Base-by-base conservation (phyloP, 805 yeast species). In the Brettanomyces bruxellensis region DNA sequence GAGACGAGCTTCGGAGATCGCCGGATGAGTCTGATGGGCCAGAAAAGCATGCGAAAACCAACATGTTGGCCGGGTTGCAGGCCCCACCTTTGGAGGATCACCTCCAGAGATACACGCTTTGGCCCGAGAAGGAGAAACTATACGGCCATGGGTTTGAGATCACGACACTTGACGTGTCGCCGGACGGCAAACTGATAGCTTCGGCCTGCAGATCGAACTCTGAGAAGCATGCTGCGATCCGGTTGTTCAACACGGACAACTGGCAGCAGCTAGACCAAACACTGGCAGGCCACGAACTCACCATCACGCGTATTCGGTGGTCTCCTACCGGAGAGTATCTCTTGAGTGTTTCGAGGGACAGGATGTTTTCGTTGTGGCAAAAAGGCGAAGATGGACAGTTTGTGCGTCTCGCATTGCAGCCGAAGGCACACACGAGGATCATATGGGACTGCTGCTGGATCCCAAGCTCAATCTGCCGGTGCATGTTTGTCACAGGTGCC, bases 71-170 rank as follows among this genome's bases (percentile, higher is more conserved):
- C 4, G 55, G 70, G 0, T 64, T 85, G 40, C 51, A 52, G 0
- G 59, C 65, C 0, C 90, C 95, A 7, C 98, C 99, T 0, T 66
- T 83, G 41, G 99, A 93, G 62, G 96, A 91, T 57, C 86, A 86
- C 50, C 69, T 93, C 25, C 98, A 93, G 61, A 75, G 98, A 57
- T 87, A 82, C 59, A 86, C 98, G 0, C 69, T 93, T 45, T 93
- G 95, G 83, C 99, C 99, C 0, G 99, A 93, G 60, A 69, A 83
- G 47, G 99, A 93, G 57, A 93, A 93, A 61, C 65, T 93, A 40
- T 93, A 93, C 58, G 99, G 99, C 0, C 99, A 93, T 62, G 99
- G 99, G 7, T 95, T 88, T 64, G 99, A 95, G 61, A 79, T 90
- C 36, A 79, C 88, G 0, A 75, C 91, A 40, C 73, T 89, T 37